These are phyloP conservation scores for Phytophthora tentaculata DNA, from an alignment of 352 stramenopile genomes.

Conservation along the genomic window DNA sequence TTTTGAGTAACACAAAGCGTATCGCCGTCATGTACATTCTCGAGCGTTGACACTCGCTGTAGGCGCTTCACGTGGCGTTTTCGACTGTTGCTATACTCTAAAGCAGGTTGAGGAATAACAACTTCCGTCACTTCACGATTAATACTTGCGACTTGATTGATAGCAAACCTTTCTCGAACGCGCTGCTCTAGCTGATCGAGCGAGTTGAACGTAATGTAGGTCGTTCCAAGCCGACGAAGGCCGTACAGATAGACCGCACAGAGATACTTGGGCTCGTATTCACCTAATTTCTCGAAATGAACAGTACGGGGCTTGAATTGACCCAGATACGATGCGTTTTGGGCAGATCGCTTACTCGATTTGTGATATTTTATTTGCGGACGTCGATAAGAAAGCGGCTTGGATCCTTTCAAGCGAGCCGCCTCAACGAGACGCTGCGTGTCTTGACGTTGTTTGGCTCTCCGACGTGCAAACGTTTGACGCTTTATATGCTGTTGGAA, in stretches of 20 bases:
- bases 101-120: slow-evolving; percentile 4
- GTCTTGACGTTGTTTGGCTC: slow-evolving; percentile 28
- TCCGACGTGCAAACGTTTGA: slow-evolving; percentile 49
- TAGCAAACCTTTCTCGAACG: slow-evolving; percentile 33
- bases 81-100: background rate
- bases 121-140: slow-evolving; percentile 53
- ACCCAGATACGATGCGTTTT: slow-evolving; percentile 33
- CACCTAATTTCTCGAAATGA: background rate
- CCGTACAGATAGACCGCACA: slow-evolving; percentile 66
- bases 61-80: slow-evolving; percentile 29
- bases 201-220: slow-evolving; percentile 60
- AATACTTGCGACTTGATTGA: slow-evolving; percentile 40
- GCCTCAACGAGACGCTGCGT: slow-evolving; percentile 30
- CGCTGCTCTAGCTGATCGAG: slow-evolving; percentile 50
- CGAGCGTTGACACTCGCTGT: slow-evolving; percentile 45
- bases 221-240: slow-evolving; percentile 39
- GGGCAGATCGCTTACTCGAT: background rate
- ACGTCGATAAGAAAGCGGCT: background rate
- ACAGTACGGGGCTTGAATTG: slow-evolving; percentile 31
- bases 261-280: slow-evolving; percentile 30
- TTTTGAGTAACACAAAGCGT: slow-evolving; percentile 64
- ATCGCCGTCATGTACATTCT: slow-evolving; percentile 58
- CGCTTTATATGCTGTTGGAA: slow-evolving; percentile 63
- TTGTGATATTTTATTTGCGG: slow-evolving; percentile 7
- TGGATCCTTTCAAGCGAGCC: slow-evolving; percentile 32